phyloP scores from a whole-genome alignment of 495 filamentous ascomycete genomes.

The Massariosphaeria phaeospora region DNA sequence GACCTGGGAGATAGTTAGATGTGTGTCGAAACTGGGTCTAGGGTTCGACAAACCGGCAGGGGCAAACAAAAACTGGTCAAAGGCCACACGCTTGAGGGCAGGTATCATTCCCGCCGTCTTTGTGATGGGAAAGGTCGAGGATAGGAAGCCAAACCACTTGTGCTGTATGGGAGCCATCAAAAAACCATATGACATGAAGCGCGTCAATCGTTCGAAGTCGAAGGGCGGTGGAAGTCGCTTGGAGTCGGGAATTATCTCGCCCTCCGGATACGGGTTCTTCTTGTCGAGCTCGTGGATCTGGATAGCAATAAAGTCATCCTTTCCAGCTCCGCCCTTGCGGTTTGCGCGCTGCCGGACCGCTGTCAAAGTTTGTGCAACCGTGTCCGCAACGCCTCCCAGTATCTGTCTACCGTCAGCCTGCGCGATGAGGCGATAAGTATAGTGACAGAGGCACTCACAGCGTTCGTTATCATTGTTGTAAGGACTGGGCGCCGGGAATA shows the following conservation, averaged over 20 bases:
- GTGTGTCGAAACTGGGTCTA: not conserved
- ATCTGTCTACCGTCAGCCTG: conserved; percentile 45
- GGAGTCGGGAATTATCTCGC: conserved; percentile 64
- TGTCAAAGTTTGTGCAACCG: conserved; percentile 89
- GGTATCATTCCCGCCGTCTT: conserved; percentile 67
- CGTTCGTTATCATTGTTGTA: conserved; percentile 97
- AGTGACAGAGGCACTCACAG: no score
- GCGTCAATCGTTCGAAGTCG: conserved; percentile 85
- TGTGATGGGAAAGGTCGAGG: conserved; percentile 76
- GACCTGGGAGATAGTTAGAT: conserved; percentile 46
- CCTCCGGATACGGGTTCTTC: conserved; percentile 64
- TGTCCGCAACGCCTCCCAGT: conserved; percentile 89
- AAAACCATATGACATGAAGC: conserved; percentile 97
- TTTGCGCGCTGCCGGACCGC: conserved; percentile 64
- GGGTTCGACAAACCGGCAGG: conserved; percentile 66
- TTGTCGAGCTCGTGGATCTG: conserved; percentile 87
- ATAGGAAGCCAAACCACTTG: conserved; percentile 89
- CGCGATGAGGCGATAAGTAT: conserved; percentile 51
- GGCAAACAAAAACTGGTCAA: conserved; percentile 94
- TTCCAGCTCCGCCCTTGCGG: conserved; percentile 52
- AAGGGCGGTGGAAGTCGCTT: conserved; percentile 69
- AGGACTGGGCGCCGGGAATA: conserved; percentile 89
- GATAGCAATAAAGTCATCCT: conserved; percentile 72
- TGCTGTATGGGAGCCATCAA: conserved; percentile 95
- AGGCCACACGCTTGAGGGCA: conserved; percentile 80